A percentile compares a stretch with the other conserved stretches of the same genome.
These are phyloP conservation scores for Candida andamanensis DNA, from an alignment of 805 yeast species.

Conservation along the genomic window DNA sequence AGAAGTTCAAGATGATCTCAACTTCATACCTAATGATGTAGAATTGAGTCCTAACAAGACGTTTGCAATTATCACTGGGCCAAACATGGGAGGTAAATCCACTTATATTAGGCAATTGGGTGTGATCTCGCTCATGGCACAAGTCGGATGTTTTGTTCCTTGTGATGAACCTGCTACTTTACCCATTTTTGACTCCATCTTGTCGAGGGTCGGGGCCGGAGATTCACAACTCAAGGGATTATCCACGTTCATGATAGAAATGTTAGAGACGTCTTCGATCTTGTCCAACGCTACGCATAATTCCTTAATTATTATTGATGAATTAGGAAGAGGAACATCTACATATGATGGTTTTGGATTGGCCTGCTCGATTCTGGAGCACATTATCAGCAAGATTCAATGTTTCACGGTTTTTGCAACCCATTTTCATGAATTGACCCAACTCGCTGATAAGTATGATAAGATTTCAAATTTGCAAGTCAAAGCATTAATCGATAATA, in stretches of 20 bases:
- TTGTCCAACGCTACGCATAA: conserved; percentile 71
- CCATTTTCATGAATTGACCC: conserved; percentile 94
- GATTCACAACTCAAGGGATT: conserved; percentile 96
- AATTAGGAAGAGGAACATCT: conserved; percentile 87
- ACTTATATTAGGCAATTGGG: conserved; percentile 90
- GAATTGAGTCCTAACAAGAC: conserved; percentile 37
- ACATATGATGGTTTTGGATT: conserved; percentile 96
- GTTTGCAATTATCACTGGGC: conserved; percentile 87
- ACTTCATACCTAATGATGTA: conserved; percentile 93
- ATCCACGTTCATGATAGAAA: conserved; percentile 87
- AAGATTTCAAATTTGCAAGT: conserved; percentile 84
- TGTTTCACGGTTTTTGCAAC: conserved; percentile 93
- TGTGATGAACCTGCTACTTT: conserved; percentile 60
- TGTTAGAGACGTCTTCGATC: conserved; percentile 90
- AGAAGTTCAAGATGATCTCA: conserved; percentile 85
- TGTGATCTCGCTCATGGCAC: conserved; percentile 80
- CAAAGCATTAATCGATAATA: conserved; percentile 75
- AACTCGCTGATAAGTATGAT: conserved; percentile 54
- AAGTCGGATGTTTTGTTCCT: conserved; percentile 87
- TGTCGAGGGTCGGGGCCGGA: conserved; percentile 98
- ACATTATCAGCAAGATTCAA: conserved; percentile 61
- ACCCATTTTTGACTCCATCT: conserved; percentile 81
- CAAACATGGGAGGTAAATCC: conserved; percentile 97
- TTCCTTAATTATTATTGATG: conserved; percentile 86
- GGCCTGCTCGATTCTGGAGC: conserved; percentile 94